Evolutionary conservation across 306 rosid genomes (phyloP).

Genomic region (Pyrus pyrifolia): DNA sequence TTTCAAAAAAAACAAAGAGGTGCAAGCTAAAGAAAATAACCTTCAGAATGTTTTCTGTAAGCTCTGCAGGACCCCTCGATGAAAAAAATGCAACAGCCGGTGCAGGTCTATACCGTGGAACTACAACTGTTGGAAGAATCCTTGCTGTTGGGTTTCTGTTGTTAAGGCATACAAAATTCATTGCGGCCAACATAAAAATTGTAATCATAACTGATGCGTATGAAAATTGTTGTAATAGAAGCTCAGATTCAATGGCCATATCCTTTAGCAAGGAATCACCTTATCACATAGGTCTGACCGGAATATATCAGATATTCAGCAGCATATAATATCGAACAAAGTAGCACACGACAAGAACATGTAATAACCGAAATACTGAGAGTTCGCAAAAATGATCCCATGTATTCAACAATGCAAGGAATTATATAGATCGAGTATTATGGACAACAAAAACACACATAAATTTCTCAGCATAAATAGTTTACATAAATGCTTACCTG

Average conservation of each 20-base stretch:
- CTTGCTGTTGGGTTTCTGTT: constrained; percentile 68
- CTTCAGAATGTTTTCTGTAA: constrained; percentile 88
- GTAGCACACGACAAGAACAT: not conserved
- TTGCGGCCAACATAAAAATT: not conserved
- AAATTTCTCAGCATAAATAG: not conserved
- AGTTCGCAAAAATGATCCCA: not conserved
- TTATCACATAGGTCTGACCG: not conserved
- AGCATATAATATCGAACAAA: not conserved
- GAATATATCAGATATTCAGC: not conserved
- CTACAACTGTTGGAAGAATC: constrained; percentile 59
- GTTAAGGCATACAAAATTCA: not conserved
- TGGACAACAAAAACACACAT: not conserved
- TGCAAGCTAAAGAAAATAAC: constrained; percentile 25
- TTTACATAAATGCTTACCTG: constrained; percentile 33
- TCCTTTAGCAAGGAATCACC: not conserved
- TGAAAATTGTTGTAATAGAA: not conserved
- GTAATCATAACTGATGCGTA: not conserved
- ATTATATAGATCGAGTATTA: not conserved
- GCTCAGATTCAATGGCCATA: not conserved
- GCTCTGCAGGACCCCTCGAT: constrained; percentile 79
- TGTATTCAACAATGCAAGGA: not conserved
- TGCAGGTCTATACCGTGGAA: constrained; percentile 48
- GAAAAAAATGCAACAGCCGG: constrained; percentile 85
- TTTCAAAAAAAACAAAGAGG: not conserved
- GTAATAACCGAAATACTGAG: not conserved